Conservation (phyloP, 2,329 filamentous ascomycete species). For the Torrubiella hemipterigena region DNA sequence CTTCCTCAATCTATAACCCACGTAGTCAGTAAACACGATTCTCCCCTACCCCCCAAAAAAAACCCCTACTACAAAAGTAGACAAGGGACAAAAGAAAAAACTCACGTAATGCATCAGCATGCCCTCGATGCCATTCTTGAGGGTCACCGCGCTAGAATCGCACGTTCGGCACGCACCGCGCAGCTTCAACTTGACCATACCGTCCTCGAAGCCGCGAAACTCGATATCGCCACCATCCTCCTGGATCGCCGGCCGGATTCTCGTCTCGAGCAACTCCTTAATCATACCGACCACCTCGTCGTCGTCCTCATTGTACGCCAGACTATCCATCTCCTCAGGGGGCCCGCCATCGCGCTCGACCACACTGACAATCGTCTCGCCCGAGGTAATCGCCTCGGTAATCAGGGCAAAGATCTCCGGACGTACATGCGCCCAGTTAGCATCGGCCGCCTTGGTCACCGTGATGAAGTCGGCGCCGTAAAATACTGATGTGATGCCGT, state of each 20-base stretch:
- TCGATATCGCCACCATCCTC: conserved; percentile 98
- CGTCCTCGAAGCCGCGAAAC: conserved; percentile 74
- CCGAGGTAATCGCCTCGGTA: conserved; percentile 79
- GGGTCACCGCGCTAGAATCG: conserved; percentile 89
- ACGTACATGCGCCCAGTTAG: conserved; percentile 88
- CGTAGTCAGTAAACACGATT: neutral
- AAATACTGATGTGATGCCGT: conserved; percentile 90
- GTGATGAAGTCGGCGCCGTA: conserved; percentile 96
- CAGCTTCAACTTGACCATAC: conserved; percentile 75
- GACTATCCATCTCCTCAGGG: conserved; percentile 49
- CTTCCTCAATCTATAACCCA: conserved; percentile 69
- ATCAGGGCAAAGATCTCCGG: conserved; percentile 93
- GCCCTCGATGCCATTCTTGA: conserved; percentile 96
- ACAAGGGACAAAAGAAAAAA: conserved; percentile 12
- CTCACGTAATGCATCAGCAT: conserved; percentile 95
- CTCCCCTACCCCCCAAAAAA: no score
- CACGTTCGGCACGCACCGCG: conserved; percentile 90
- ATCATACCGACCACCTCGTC: conserved; percentile 96
- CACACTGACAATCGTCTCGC: conserved; percentile 67
- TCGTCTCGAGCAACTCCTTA: conserved; percentile 90
- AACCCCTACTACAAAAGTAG: no score
- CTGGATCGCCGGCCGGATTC: conserved; percentile 90
- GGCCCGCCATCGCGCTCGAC: conserved; percentile 45
- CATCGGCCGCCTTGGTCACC: conserved; percentile 77
- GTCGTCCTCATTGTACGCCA: conserved; percentile 81